Base-by-base conservation (phyloP, 305 asterid species). In the Solanum hybrid region DNA sequence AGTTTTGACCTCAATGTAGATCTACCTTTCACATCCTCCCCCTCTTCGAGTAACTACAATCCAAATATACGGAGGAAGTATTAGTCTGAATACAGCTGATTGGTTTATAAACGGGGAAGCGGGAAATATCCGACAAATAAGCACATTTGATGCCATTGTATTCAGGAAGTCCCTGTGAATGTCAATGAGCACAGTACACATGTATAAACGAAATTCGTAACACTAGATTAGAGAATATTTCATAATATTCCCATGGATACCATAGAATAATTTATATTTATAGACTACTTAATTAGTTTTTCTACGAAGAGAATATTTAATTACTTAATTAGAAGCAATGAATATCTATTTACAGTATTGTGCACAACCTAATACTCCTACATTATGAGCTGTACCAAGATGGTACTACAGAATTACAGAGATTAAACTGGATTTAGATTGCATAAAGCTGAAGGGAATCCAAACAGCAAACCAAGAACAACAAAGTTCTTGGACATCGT, bases 1-100 rank as follows among this genome's bases (percentile, higher is more conserved):
- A 97, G 97, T 92, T 98, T 98, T 92, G 98, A 93, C 94, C 96
- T 95, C 94, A 96, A 93, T 37, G 94, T 92, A 89, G 97, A 92
- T 89, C 97, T 93, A 87, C 27, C 93, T 93, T 94, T 98, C 37
- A 98, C 99, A 89, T 97, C 99, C 91, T 96, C 99, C 90, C 98
- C 99, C 93, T 98, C 99, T 92, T 98, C 99, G 92, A 98, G 93
- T 76, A 98, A 95, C 99, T 98, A 93, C 45, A 84, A 27, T 32
- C 45, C 45, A 85, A 57, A 85, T 85, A 57, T 22, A 85, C 2
- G 34, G 41, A 83, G 88, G 72, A 85, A 32, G 31, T 22, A 57
- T 85, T 85, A 85, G 45, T 31, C 41, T 32, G 77, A 32, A 32
- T 26, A 22, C 9, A 33, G 88, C 45, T 85, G 32, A 57, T 84